These are phyloP conservation scores for Solanum chacoense DNA, from an alignment of 305 asterid species.

Conservation along the genomic window DNA sequence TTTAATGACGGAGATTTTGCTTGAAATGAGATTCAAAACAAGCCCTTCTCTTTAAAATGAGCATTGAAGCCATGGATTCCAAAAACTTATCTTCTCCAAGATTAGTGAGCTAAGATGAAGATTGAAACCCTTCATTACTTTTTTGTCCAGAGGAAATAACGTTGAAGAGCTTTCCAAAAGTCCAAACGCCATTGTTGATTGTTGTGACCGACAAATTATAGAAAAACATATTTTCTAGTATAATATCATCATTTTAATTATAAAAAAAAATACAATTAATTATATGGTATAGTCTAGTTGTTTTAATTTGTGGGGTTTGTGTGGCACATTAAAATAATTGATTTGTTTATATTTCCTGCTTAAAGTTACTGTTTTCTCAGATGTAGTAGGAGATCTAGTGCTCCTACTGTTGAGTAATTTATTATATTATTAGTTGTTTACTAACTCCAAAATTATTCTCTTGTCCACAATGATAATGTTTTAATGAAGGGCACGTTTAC, in stretches of 20 bases:
- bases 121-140: no score
- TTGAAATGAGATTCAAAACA: no score
- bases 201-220: background rate
- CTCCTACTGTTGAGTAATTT: background rate
- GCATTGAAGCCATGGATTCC: no score
- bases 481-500: background rate
- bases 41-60: no score
- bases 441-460: background rate
- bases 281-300: background rate
- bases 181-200: background rate
- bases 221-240: background rate
- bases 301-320: background rate
- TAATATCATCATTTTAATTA: background rate
- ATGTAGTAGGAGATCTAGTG: background rate
- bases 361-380: background rate
- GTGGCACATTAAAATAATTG: background rate
- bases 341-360: background rate
- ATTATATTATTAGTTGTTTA: background rate
- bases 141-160: no score
- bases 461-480: background rate
- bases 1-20: no score
- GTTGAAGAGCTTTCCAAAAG: background rate
- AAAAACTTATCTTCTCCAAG: no score
- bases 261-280: background rate
- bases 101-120: no score